Evolutionary conservation across 306 rosid genomes (phyloP).

Genomic region (Sechiopsis laciniata): DNA sequence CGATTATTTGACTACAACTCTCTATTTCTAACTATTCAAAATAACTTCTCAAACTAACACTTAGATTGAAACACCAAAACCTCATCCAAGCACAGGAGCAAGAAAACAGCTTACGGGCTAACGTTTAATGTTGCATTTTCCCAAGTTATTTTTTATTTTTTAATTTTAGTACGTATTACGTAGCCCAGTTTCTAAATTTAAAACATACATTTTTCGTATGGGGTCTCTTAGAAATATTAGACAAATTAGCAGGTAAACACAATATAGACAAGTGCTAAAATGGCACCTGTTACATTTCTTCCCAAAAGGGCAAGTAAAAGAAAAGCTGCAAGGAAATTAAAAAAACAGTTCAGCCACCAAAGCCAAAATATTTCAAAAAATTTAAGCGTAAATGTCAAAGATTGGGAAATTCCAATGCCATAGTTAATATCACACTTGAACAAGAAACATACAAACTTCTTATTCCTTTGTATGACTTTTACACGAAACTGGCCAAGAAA

Average conservation of each 20-base stretch:
- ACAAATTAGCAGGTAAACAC: neutral
- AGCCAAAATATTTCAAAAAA: neutral
- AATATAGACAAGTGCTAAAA: constrained; percentile 1
- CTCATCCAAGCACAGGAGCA: no score
- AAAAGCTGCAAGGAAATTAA: neutral
- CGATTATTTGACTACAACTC: no score
- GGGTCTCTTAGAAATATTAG: neutral
- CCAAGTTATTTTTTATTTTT: no score
- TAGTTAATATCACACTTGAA: constrained; percentile 15
- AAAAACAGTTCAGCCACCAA: neutral
- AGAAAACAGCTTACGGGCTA: no score
- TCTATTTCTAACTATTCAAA: no score
- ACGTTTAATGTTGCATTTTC: no score
- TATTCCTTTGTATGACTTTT: constrained; percentile 29
- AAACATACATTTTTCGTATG: neutral
- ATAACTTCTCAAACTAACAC: no score
- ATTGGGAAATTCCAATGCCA: constrained; percentile 7
- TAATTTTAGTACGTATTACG: no score
- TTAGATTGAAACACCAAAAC: no score
- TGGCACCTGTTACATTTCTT: neutral
- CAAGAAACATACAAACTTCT: constrained; percentile 8
- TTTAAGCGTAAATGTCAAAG: constrained; percentile 10
- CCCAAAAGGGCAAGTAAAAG: neutral
- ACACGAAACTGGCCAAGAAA: constrained; percentile 35
- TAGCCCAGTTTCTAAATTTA: neutral